phyloP scores from a whole-genome alignment of 495 filamentous ascomycete genomes.

The Hypomontagnella submonticulosa region DNA sequence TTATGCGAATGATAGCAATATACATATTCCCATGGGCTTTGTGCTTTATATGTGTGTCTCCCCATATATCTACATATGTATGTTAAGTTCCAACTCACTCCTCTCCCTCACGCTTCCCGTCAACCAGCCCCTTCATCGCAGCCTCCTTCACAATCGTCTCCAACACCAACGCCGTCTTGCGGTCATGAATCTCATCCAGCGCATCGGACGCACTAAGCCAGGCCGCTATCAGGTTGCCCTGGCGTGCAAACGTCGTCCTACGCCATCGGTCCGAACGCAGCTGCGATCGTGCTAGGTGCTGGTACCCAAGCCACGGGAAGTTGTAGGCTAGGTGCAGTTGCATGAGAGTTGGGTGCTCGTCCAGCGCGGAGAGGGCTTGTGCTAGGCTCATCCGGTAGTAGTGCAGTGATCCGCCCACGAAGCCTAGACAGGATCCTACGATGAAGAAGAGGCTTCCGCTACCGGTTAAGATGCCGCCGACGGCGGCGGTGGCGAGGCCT shows the following conservation, averaged over 20 bases:
- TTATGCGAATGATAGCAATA: not conserved
- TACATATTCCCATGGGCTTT: too few relatives aligned
- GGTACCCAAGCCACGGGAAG: conserved; percentile 38
- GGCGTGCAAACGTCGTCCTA: conserved; percentile 19
- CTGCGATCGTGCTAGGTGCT: conserved; percentile 13
- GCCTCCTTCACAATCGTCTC: conserved; percentile 24
- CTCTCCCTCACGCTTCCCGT: conserved; percentile 14
- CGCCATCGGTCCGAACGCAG: conserved; percentile 25
- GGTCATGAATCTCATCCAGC: conserved; percentile 38
- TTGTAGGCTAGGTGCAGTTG: conserved; percentile 38
- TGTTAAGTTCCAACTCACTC: not conserved
- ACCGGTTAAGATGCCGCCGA: conserved; percentile 20
- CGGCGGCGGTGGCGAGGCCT: conserved; percentile 29
- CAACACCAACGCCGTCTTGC: conserved; percentile 27
- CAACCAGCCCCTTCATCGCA: conserved; percentile 9
- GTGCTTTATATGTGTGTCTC: not conserved
- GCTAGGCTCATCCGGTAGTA: conserved; percentile 30
- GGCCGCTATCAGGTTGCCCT: conserved; percentile 36
- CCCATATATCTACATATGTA: not conserved
- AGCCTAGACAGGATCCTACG: conserved; percentile 29
- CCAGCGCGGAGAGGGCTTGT: conserved; percentile 29
- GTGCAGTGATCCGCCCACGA: conserved; percentile 31
- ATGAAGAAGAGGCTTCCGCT: conserved; percentile 34
- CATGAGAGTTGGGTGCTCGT: conserved; percentile 38
- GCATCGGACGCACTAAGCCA: conserved; percentile 33